These are phyloP conservation scores for Mycosphaerelloides madeirae DNA, from an alignment of 2,329 filamentous ascomycete species.

Conservation along the genomic window DNA sequence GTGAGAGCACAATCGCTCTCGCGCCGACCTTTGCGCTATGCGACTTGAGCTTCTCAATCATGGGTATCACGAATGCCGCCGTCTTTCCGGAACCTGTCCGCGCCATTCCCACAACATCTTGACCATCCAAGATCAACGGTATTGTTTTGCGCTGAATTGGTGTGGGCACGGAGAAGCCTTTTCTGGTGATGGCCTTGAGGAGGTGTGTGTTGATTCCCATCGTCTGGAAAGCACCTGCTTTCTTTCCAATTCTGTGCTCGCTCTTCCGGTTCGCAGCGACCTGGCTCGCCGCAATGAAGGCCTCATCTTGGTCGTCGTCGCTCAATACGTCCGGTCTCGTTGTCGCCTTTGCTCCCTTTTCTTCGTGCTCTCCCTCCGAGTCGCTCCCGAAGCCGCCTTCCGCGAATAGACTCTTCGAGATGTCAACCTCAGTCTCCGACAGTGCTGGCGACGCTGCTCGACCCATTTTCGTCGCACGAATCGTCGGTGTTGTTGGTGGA, in stretches of 20 bases:
- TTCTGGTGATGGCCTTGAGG: slow-evolving; percentile 84
- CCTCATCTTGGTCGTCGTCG: slow-evolving; percentile 45
- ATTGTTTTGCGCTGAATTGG: slow-evolving; percentile 97
- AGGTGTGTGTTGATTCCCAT: slow-evolving; percentile 84
- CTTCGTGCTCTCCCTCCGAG: slow-evolving; percentile 29
- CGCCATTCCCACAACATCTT: slow-evolving; percentile 98
- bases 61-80: slow-evolving; percentile 94
- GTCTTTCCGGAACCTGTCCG: slow-evolving; percentile 98
- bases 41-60: slow-evolving; percentile 88
- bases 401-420: slow-evolving; percentile 62
- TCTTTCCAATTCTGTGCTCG: slow-evolving; percentile 80
- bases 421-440: slow-evolving; percentile 90
- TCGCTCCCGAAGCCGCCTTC: slow-evolving; percentile 52
- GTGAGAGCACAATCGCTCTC: slow-evolving; percentile 81
- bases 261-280: slow-evolving; percentile 82
- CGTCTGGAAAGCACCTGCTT: slow-evolving; percentile 91
- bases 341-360: slow-evolving; percentile 6
- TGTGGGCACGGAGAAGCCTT: slow-evolving; percentile 93
- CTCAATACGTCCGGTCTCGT: slow-evolving; percentile 5
- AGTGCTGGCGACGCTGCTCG: slow-evolving; percentile 70
- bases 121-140: slow-evolving; percentile 78
- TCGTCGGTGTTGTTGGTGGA: neutral
- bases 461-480: slow-evolving; percentile 17
- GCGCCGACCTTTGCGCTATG: slow-evolving; percentile 85
- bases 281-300: slow-evolving; percentile 85